Evolutionary conservation across 164 flowering plant species (phyloP).

Genomic region (Akebia trifoliata): DNA sequence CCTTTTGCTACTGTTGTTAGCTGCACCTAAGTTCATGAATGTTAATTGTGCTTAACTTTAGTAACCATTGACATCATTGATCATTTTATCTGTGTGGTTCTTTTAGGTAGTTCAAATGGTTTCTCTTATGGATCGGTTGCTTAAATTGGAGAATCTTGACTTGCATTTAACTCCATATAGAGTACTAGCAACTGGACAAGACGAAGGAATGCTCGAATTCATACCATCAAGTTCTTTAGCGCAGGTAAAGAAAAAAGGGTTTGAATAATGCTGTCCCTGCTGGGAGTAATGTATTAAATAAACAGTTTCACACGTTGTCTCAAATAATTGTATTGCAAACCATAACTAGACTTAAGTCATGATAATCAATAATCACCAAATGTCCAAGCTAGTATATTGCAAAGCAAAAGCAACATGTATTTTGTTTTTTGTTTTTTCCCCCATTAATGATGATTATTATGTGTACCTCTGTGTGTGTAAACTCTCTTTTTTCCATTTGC

Average conservation of each 20-base stretch:
- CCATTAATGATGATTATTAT: too few relatives aligned
- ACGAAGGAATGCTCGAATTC: conserved; percentile 98
- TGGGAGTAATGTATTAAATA: background rate
- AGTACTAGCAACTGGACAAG: conserved; percentile 98
- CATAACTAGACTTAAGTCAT: too few relatives aligned
- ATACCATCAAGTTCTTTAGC: conserved; percentile 97
- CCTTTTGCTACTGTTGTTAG: conserved; percentile 4
- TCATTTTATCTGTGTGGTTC: conserved; percentile 10
- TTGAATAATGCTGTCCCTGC: background rate
- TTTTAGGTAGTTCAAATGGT: conserved; percentile 98
- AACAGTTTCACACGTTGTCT: background rate
- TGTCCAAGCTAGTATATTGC: too few relatives aligned
- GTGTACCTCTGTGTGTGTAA: too few relatives aligned
- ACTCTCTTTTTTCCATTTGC: too few relatives aligned
- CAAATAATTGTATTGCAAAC: too few relatives aligned
- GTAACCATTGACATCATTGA: background rate
- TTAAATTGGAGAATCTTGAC: conserved; percentile 95
- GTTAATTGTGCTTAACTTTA: background rate
- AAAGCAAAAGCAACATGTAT: too few relatives aligned
- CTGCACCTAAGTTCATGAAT: background rate
- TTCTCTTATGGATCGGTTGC: conserved; percentile 93
- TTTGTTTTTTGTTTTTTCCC: too few relatives aligned
- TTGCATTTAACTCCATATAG: conserved; percentile 91
- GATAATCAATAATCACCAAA: too few relatives aligned
- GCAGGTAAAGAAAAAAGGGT: conserved; percentile 44